Base-by-base conservation (phyloP, 2,329 filamentous ascomycete species). In the Penicillium hesseltinei region DNA sequence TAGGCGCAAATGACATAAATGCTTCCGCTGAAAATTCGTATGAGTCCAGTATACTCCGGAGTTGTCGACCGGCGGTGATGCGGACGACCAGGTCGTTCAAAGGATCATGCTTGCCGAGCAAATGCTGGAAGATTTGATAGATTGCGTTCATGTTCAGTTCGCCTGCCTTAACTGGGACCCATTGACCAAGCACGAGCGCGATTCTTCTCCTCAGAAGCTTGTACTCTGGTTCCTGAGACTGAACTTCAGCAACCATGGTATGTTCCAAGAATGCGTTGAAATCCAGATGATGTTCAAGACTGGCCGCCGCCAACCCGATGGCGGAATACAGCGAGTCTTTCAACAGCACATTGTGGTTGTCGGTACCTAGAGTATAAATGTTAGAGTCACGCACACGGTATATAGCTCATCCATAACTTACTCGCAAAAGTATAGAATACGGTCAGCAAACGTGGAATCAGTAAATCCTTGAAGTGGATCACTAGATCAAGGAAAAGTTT, bases 301-400 rank as follows among this genome's bases (percentile, higher is more conserved):
- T 87, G 2, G 90, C 82, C 1, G 92, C 90, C 0, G 94, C 86
- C 50, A 97, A 81, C 3, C 93, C 92, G 77, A 99, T 88, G 11
- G 93, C 92, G 5, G 91, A 95, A 70, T 99, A 99, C 0, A 97
- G 87, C 0, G 93, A 93, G 71, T 99, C 94, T 71, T 97, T 97
- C 58, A 90, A 86, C 17, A 94, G 82, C 13, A 97, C 83, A 62
- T 94, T 87, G 42, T 81, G 80, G 59, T 86, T 86, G 11, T 84
- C 77, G 5, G 80, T 79, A n/a, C 74, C 81, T 83, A 54, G 17
- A 10, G 19, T 13, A 23, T 29, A 15, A 4, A 58, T 3, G 29
- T 74, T 66, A 69, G 59, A 23, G 47, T 27, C 3, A 33, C 7
- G n/a, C 9, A 8, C 25, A 31, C 5, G 17, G 21, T 13, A n/a